Base-by-base conservation (phyloP, 2,329 filamentous ascomycete species). In the Colletotrichum ledebouriae region DNA sequence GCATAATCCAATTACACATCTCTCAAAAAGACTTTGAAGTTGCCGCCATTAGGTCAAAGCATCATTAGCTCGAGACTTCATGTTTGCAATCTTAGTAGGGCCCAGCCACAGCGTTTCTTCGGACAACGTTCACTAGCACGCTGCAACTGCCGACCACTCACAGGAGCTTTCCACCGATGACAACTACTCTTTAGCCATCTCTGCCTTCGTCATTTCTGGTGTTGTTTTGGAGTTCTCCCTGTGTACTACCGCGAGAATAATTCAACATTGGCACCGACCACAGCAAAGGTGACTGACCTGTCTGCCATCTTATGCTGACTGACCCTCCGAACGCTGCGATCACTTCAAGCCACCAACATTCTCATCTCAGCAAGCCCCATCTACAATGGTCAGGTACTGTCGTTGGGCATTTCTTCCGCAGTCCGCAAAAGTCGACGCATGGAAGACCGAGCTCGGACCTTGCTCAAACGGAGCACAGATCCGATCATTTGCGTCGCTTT, bases 71-170 rank as follows among this genome's bases (percentile, higher is more conserved):
- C 56, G 41, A 65, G 61, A 59, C 61, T 60, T 44, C 50, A 15
- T 59, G 39, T 47, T 25, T 65, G 55, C 62, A 41, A 25, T 59
- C 65, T 60, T 59, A 41, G 61, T 47, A 65, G 49, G 60, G 34
- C 56, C 55, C 49, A 65, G 47, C 55, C 47, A 39, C 56, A 47
- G 22, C 25, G 25, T 57, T 34, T 3, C 25, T 25, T 11, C 37
- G 49, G 41, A 47, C 12, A 59, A 55, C 39, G 46, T 37, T 42
- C 20, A 33, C 29, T 13, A 50, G 57, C 57, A 13, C 20, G 13
- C 47, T n/a, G 44, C 44, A 20, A 41, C 20, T 50, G 42, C 56
- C 46, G 44, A 33, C 47, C 59, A 10, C 25, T 61, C 5, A 37
- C 47, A 44, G 4, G 17, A 25, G 44, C 20, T 53, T 34, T 53